A percentile compares a stretch with the other conserved stretches of the same genome.
Evolutionary conservation across 1,139 yeast genomes (phyloP).

Genomic region (Taphrina betulina): DNA sequence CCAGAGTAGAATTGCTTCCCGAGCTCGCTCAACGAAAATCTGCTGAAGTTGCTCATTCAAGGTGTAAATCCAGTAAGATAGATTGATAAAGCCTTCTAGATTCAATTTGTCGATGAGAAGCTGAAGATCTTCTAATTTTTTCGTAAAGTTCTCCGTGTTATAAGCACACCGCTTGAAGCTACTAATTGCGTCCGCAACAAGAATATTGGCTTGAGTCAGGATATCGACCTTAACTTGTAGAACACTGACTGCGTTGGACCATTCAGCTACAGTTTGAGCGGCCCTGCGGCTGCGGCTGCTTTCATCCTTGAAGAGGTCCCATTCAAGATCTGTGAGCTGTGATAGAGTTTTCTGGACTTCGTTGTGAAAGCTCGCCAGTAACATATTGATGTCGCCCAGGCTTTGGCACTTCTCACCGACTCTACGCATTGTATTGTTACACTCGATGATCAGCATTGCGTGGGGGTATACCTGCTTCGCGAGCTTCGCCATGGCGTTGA

Average conservation of each 20-base stretch:
- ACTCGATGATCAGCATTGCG: slow-evolving; percentile 58
- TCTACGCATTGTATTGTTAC: slow-evolving; percentile 46
- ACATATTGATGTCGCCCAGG: slow-evolving; percentile 49
- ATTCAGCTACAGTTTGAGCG: slow-evolving; percentile 46
- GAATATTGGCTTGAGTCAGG: slow-evolving; percentile 39
- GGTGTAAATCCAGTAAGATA: slow-evolving; percentile 46
- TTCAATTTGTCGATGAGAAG: slow-evolving; percentile 48
- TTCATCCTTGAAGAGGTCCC: slow-evolving; percentile 54
- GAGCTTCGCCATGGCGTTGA: slow-evolving; percentile 50
- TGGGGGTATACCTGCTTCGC: slow-evolving; percentile 58
- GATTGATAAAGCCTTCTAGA: slow-evolving; percentile 49
- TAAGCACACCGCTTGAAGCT: slow-evolving; percentile 45
- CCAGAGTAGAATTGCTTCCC: slow-evolving; percentile 41
- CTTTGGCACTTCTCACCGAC: slow-evolving; percentile 40
- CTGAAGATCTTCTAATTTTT: slow-evolving; percentile 45
- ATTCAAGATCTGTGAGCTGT: slow-evolving; percentile 33
- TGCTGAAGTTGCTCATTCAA: slow-evolving; percentile 49
- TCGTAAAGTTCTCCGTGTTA: slow-evolving; percentile 22
- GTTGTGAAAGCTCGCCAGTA: slow-evolving; percentile 50
- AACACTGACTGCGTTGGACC: slow-evolving; percentile 48
- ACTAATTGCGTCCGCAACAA: slow-evolving; percentile 40
- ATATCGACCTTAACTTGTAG: slow-evolving; percentile 47
- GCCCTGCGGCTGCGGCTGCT: slow-evolving; percentile 40
- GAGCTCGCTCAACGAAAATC: slow-evolving; percentile 47
- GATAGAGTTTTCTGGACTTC: slow-evolving; percentile 44